These are phyloP conservation scores for Galerina marginata DNA, from an alignment of 768 basidiomycete species.

Conservation along the genomic window DNA sequence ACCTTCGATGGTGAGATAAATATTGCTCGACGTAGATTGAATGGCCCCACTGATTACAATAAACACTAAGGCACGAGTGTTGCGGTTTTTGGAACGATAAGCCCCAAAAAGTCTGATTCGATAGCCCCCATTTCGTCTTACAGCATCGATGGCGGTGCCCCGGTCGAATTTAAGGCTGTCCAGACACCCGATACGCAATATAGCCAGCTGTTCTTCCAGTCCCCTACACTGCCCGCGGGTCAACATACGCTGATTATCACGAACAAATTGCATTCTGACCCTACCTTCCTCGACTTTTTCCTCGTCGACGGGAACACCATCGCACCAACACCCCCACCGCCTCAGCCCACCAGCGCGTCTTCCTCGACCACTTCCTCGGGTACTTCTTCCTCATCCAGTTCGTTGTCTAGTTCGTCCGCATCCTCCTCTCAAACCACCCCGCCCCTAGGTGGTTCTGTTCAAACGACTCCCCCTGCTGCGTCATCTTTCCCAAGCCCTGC, in stretches of 20 bases:
- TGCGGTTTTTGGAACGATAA: slow-evolving; percentile 28
- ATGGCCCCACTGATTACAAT: not conserved
- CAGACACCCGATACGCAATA: slow-evolving; percentile 11
- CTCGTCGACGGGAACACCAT: slow-evolving; percentile 15
- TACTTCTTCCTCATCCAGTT: not conserved
- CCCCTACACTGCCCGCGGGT: slow-evolving; percentile 21
- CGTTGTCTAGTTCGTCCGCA: not conserved
- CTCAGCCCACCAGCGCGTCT: not conserved
- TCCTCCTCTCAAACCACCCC: not conserved
- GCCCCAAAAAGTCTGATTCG: not conserved
- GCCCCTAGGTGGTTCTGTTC: too few species aligned
- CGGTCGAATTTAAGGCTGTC: slow-evolving; percentile 15
- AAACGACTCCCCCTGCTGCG: not conserved
- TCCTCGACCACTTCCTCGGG: not conserved
- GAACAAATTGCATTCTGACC: slow-evolving; percentile 13
- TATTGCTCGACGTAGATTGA: not conserved
- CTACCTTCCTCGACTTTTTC: slow-evolving; percentile 31
- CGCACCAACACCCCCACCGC: not conserved
- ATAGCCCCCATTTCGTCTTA: slow-evolving; percentile 22
- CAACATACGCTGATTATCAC: slow-evolving; percentile 29
- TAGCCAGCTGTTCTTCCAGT: slow-evolving; percentile 28
- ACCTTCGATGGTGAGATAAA: slow-evolving; percentile 25
- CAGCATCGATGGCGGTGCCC: slow-evolving; percentile 25
- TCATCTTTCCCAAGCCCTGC: not conserved
- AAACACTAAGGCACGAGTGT: slow-evolving; percentile 24